Conservation (phyloP, 257 asterid genomes). For the Solanum commersonii region DNA sequence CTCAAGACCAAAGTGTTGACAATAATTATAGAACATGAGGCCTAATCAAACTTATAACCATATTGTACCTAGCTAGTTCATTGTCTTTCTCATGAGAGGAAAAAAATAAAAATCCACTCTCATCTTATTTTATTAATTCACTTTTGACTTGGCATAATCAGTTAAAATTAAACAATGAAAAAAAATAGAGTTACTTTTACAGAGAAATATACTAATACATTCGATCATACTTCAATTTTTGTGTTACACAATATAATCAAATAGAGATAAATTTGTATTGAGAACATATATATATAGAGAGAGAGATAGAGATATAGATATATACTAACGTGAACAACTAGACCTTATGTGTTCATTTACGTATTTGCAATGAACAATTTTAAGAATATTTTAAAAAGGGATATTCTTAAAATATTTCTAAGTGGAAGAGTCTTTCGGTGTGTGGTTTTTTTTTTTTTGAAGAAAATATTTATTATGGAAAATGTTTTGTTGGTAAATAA, state of each 20-base stretch:
- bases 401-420: too few relatives aligned
- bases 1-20: not conserved
- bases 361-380: too few relatives aligned
- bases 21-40: not conserved
- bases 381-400: too few relatives aligned
- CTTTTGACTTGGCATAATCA: not conserved
- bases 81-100: not conserved
- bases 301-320: too few relatives aligned
- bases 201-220: not conserved
- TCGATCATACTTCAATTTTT: not conserved
- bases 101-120: not conserved
- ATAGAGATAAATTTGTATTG: not conserved
- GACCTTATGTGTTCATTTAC: not conserved
- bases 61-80: not conserved
- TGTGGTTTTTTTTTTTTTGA: not conserved
- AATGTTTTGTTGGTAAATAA: too few relatives aligned
- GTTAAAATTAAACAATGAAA: not conserved
- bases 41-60: not conserved
- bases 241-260: not conserved
- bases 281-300: not conserved
- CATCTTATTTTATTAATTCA: not conserved
- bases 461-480: too few relatives aligned
- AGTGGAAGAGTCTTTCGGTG: not conserved
- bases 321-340: not conserved
- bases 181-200: not conserved